Base-by-base conservation (phyloP, 2,329 filamentous ascomycete genomes). In the Onygena corvina region DNA sequence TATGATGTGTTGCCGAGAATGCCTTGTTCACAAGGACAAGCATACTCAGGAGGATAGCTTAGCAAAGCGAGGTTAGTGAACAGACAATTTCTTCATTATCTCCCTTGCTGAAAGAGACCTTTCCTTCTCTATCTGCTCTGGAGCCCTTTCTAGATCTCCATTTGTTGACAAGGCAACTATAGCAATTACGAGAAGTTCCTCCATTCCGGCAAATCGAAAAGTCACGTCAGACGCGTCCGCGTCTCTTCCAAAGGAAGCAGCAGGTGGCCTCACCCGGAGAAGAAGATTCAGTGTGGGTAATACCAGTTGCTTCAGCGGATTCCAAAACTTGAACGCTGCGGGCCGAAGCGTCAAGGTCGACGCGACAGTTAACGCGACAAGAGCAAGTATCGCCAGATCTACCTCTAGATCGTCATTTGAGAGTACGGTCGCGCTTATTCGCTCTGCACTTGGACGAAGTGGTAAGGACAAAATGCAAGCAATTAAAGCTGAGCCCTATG, bases 211-310 rank as follows among this genome's bases (percentile, higher is more conserved):
- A 27, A n/a, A 27, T 27, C 38, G 21, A 42, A 42, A 42, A 25
- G 21, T 42, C 38, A 6, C 38, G 21, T 42, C 38, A 25, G 11
- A 11, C 9, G 21, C 38, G 9, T 27, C 38, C 2, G 21, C 16
- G 1, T 25, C 25, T 42, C 38, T 23, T 25, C 21, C 38, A 42
- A 20, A 25, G n/a, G 5, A 14, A 14, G 21, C 38, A 27, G 21
- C 12, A 27, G 11, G 21, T 3, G 8, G 12, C 20, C 21, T 23
- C 18, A 8, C 7, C 21, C 20, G 21, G 16, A 42, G 27, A 42
- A 11, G 61, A 20, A 60, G 58, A 6, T 57, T 56, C 48, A 62
- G 60, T 53, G 59, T 62, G 54, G 59, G 50, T 48, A 60, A 63
- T 34, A 54, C 51, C 14, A 42, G 56, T 3, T 50, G 50, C 35